Conservation (phyloP, 2,329 filamentous ascomycete genomes). For the Harringtonia lauricola region DNA sequence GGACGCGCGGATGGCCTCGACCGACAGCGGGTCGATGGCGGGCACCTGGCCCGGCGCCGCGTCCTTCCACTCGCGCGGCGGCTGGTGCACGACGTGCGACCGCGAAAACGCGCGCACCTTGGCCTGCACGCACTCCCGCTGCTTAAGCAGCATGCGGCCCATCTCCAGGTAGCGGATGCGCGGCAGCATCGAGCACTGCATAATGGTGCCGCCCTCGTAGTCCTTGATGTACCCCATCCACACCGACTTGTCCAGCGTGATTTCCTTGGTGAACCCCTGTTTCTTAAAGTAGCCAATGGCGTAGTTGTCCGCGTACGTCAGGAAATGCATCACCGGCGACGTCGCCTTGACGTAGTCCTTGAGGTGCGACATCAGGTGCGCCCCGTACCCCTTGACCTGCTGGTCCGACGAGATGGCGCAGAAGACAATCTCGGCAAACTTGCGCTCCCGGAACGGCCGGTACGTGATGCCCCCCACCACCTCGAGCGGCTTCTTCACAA, state of each 20-base stretch:
- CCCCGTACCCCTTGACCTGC: slow-evolving; percentile 96
- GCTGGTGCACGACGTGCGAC: slow-evolving; percentile 75
- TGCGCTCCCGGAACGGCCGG: slow-evolving; percentile 79
- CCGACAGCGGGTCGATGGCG: slow-evolving; percentile 73
- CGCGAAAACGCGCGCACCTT: slow-evolving; percentile 90
- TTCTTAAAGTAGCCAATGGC: slow-evolving; percentile 99
- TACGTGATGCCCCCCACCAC: slow-evolving; percentile 97
- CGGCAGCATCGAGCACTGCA: slow-evolving; percentile 98
- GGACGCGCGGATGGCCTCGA: slow-evolving; percentile 79
- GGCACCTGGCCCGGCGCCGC: slow-evolving; percentile 41
- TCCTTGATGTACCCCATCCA: slow-evolving; percentile 99
- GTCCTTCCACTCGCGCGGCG: slow-evolving; percentile 81
- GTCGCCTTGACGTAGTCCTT: slow-evolving; percentile 98
- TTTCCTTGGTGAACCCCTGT: slow-evolving; percentile 97
- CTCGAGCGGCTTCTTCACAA: slow-evolving; percentile 91
- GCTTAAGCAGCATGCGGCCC: slow-evolving; percentile 89
- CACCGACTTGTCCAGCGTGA: slow-evolving; percentile 75
- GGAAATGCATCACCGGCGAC: slow-evolving; percentile 93
- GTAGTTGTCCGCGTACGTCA: slow-evolving; percentile 98
- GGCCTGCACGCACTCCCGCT: slow-evolving; percentile 88
- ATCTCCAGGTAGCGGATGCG: slow-evolving; percentile 89
- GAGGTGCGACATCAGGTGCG: slow-evolving; percentile 93
- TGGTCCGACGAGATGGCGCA: slow-evolving; percentile 96
- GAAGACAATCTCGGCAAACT: slow-evolving; percentile 97
- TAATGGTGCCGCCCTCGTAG: slow-evolving; percentile 96